A percentile compares a stretch with the other conserved stretches of the same genome.
Evolutionary conservation across 768 basidiomycete genomes (phyloP).

Genomic region (Omphalotus guepiniiformis): DNA sequence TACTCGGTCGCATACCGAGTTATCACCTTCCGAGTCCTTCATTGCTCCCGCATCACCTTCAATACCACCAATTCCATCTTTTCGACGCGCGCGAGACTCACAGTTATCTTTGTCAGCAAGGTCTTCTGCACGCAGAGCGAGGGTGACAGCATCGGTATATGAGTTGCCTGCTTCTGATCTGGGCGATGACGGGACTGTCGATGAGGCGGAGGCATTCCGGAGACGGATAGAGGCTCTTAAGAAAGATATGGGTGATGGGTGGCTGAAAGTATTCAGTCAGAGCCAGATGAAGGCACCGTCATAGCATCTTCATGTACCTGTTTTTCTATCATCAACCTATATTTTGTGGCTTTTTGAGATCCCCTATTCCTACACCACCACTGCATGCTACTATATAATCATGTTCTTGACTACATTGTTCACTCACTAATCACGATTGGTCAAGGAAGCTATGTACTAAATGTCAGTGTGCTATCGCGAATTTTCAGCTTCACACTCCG

Average conservation of each 20-base stretch:
- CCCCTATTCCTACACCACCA: too few species aligned
- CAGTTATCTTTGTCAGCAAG: constrained; percentile 32
- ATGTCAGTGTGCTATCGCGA: constrained; percentile 77
- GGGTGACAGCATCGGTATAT: constrained; percentile 59
- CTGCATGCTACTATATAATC: too few species aligned
- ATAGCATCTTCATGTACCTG: neutral
- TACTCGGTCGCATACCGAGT: constrained; percentile 48
- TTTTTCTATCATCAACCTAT: too few species aligned
- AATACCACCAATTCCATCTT: constrained; percentile 12
- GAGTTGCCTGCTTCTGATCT: constrained; percentile 39
- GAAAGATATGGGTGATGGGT: constrained; percentile 85
- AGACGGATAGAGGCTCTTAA: constrained; percentile 77
- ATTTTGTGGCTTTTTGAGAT: too few species aligned
- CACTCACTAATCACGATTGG: too few species aligned
- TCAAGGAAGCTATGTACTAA: constrained; percentile 56
- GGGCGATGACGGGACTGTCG: constrained; percentile 24
- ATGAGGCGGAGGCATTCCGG: constrained; percentile 69
- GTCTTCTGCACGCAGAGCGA: constrained; percentile 42
- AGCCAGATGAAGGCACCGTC: constrained; percentile 31
- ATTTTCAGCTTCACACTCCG: constrained; percentile 82
- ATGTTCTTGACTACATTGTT: too few species aligned
- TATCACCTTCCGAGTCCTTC: constrained; percentile 20
- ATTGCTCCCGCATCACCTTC: constrained; percentile 10
- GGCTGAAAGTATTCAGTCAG: constrained; percentile 82
- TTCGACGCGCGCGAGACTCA: constrained; percentile 18